Conservation (phyloP, 148 eudicot genomes). For the Rhododendron ferrugineum region DNA sequence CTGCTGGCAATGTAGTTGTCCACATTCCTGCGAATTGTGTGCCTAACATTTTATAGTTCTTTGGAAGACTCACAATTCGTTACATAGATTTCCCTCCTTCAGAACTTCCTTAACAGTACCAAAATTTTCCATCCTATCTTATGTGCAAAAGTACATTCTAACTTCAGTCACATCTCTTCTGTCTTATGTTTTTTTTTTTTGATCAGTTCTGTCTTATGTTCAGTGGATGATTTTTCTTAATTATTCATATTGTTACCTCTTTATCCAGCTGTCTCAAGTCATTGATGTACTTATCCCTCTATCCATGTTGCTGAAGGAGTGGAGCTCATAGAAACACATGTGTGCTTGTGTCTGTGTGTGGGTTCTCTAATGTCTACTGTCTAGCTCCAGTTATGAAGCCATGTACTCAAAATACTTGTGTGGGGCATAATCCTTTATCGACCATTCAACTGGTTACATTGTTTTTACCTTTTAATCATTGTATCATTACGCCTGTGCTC, state of each 20-base stretch:
- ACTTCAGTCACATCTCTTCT: background rate
- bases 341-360: background rate
- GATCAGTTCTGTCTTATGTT: background rate
- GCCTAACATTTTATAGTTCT: background rate
- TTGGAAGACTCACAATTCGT: background rate
- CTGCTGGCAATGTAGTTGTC: background rate
- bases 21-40: background rate
- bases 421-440: background rate
- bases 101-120: background rate
- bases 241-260: background rate
- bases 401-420: background rate
- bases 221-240: background rate
- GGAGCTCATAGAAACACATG: background rate
- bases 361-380: background rate
- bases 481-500: background rate
- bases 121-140: background rate
- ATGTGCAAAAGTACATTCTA: background rate
- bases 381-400: background rate
- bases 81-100: background rate
- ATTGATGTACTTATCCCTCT: background rate
- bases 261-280: background rate
- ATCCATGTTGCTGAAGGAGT: background rate
- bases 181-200: conserved; percentile 2
- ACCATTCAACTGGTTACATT: background rate
- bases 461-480: background rate